These are phyloP conservation scores for Populus ilicifolia DNA, from an alignment of 345 rosid species.

Conservation along the genomic window DNA sequence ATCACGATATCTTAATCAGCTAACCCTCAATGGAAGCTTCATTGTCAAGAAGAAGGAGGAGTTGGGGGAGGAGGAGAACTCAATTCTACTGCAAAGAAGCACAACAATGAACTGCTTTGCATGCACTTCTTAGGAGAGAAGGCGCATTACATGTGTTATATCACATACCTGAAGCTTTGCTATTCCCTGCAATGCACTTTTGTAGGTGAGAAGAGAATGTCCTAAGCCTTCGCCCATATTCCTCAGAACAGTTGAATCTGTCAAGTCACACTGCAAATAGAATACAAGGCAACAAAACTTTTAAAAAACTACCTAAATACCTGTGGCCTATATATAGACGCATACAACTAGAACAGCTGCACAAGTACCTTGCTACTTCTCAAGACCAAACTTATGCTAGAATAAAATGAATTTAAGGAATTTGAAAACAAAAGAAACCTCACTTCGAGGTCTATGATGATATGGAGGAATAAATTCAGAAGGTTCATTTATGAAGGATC, in stretches of 20 bases:
- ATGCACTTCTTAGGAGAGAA: not conserved
- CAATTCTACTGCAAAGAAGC: not conserved
- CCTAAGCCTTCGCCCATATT: constrained; percentile 92
- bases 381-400: not conserved
- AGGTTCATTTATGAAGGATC: not conserved
- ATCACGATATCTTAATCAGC: not conserved
- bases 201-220: constrained; percentile 93
- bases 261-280: constrained; percentile 76
- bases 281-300: not conserved
- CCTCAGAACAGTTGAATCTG: constrained; percentile 93
- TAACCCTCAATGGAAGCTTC: not conserved
- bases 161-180: constrained; percentile 74
- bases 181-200: constrained; percentile 80
- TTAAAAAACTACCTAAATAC: not conserved
- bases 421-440: not conserved
- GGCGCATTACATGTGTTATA: constrained; percentile 4
- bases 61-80: not conserved
- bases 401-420: not conserved
- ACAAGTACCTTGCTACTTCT: not conserved
- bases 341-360: not conserved
- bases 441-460: not conserved
- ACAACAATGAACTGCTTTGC: constrained; percentile 1
- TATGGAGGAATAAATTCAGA: not conserved
- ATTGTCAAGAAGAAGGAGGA: not conserved
- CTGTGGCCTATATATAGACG: not conserved